Evolutionary conservation across 208 protist species (phyloP), one percentile per base, ranked within the genome.

Genomic region (Endotrypanum monterogeii): DNA sequence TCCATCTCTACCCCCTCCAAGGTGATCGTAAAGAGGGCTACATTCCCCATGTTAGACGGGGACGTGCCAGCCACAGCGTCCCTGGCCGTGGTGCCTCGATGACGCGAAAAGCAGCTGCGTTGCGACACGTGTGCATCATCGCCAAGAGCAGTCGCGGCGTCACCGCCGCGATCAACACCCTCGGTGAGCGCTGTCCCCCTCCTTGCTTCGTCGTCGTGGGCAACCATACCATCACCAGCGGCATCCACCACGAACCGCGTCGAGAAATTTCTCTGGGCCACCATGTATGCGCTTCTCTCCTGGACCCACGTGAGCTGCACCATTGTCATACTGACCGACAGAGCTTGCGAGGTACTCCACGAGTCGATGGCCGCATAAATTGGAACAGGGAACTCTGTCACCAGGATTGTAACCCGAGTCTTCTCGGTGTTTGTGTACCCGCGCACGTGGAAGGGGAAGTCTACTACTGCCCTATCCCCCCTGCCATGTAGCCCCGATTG

Each of bases 371-470:
- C 76, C 50, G 78, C 83, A 61, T 91, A 83, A 14, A 73, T 39
- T 39, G 89, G 89, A 55, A 91, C 74, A 62, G 67, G 63, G 20
- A 70, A 58, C 65, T 89, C 79, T 1, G 88, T 91, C 20, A 94
- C 79, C 16, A 94, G 48, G 41, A 94, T 80, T 25, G 79, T 90
- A 44, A 92, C 85, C 32, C 74, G 80, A 57, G 79, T 83, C 69
- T 89, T 90, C n/a, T 88, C 79, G 12, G 79, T 62, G 74, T 81
- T 93, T 30, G 81, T 88, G 78, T 88, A 92, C 18, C 85, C 84
- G 23, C 75, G 84, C 57, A 94, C 86, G 48, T 82, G 73, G 70
- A 94, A 94, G 18, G 83, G 78, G 28, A 71, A 71, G 23, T 37
- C 54, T 11, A 52, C 52, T n/a, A 41, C 67, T 28, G 72, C 58